These are phyloP conservation scores for Acarospora socialis DNA, from an alignment of 2,329 filamentous ascomycete genomes.

Conservation along the genomic window DNA sequence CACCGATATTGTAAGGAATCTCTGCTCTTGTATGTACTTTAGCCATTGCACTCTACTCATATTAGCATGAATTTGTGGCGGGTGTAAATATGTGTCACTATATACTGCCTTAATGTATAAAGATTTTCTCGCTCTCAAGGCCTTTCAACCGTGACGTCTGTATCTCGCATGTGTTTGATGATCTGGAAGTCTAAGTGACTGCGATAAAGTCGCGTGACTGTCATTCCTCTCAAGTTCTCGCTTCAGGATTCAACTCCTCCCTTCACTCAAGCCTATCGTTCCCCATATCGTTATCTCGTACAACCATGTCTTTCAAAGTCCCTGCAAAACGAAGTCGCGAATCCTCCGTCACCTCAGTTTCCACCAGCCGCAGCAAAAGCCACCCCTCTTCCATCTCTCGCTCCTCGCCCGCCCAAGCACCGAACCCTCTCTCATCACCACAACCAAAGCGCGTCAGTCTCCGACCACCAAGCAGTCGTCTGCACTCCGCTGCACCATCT, in stretches of 20 bases:
- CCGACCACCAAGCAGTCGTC: background rate
- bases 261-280: background rate
- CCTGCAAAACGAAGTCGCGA: background rate
- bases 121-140: too few species aligned
- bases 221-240: too few species aligned
- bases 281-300: background rate
- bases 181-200: too few species aligned
- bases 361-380: too few species aligned
- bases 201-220: too few species aligned
- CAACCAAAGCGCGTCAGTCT: slow-evolving; percentile 1
- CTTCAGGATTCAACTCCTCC: too few species aligned
- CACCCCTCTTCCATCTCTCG: background rate
- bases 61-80: too few species aligned
- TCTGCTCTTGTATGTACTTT: background rate
- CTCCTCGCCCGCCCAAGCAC: background rate
- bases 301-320: background rate
- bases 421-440: background rate
- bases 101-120: too few species aligned
- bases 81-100: too few species aligned
- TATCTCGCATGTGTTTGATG: background rate
- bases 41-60: too few species aligned
- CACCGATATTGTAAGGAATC: background rate
- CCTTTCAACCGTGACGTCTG: background rate
- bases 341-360: background rate
- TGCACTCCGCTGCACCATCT: background rate